These are phyloP conservation scores for Exophiala aquamarina DNA, from an alignment of 2,329 filamentous ascomycete genomes.

Conservation along the genomic window DNA sequence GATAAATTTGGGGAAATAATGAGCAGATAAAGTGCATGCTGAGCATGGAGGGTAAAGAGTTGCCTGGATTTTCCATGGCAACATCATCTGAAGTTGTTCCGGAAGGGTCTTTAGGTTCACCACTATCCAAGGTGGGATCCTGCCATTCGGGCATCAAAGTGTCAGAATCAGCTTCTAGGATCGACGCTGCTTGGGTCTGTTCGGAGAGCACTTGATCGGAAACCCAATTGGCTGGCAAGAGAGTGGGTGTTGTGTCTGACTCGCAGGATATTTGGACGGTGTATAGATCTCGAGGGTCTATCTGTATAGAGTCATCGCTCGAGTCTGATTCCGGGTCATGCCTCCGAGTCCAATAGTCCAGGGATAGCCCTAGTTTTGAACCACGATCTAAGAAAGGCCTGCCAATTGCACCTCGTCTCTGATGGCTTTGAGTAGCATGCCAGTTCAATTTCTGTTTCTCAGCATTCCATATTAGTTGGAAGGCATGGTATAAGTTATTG, in stretches of 20 bases:
- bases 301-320: conserved; percentile 21
- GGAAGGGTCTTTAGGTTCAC: conserved; percentile 3
- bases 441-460: conserved; percentile 37
- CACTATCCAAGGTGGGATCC: conserved; percentile 13
- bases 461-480: conserved; percentile 44
- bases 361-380: conserved; percentile 39
- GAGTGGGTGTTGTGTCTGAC: conserved; percentile 44
- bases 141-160: conserved; percentile 36
- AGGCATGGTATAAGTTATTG: conserved; percentile 43
- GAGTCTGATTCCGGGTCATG: conserved; percentile 29
- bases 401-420: conserved; percentile 44
- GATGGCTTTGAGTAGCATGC: conserved; percentile 36
- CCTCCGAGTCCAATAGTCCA: conserved; percentile 41
- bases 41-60: conserved; percentile 37
- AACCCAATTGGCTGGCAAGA: conserved; percentile 46
- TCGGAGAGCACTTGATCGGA: conserved; percentile 36
- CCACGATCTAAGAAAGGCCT: conserved; percentile 42
- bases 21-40: conserved; percentile 46
- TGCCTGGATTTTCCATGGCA: conserved; percentile 35
- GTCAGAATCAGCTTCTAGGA: conserved; percentile 41
- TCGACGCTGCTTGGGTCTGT: conserved; percentile 27
- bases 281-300: conserved; percentile 33
- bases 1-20: conserved; percentile 42
- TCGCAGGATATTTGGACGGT: conserved; percentile 44
- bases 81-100: conserved; percentile 35